These are phyloP conservation scores for Lichtheimia hyalospora DNA, from an alignment of 371 early-diverging fungal genomes.

Conservation along the genomic window DNA sequence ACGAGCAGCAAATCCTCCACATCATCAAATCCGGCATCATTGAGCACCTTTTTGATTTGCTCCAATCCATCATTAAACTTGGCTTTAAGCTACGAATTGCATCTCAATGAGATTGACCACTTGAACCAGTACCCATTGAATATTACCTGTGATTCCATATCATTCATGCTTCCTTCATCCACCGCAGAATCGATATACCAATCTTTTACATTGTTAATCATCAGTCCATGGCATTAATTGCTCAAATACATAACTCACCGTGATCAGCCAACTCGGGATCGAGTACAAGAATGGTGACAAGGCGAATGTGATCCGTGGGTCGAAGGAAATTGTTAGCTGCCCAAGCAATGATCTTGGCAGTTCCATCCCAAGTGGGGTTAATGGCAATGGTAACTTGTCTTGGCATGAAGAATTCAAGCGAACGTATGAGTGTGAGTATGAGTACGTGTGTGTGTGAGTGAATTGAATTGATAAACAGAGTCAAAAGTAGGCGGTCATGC, in stretches of 20 bases:
- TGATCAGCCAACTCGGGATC: constrained; percentile 39
- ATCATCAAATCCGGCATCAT: background rate
- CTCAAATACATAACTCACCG: constrained; percentile 15
- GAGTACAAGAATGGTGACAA: constrained; percentile 35
- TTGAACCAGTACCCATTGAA: no score
- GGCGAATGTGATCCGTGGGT: constrained; percentile 36
- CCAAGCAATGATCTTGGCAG: constrained; percentile 44
- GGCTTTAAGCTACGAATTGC: constrained; percentile 1
- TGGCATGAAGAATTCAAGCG: constrained; percentile 5
- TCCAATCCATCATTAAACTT: constrained; percentile 8
- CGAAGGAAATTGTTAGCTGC: constrained; percentile 39
- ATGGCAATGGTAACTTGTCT: constrained; percentile 46
- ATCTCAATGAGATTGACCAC: no score
- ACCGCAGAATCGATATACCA: background rate
- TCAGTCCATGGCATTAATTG: no score
- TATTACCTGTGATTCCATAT: constrained; percentile 34
- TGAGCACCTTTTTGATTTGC: constrained; percentile 10
- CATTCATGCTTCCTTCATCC: constrained; percentile 9
- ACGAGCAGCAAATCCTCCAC: constrained; percentile 27
- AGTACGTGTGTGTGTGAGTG: background rate
- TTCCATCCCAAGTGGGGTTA: constrained; percentile 39
- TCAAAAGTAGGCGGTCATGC: background rate
- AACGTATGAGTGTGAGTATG: background rate
- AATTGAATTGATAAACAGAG: background rate
- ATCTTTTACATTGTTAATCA: no score